Percentiles rank a stretch among this genome's conserved stretches.
Conservation (phyloP, 75 land plant species). For the Adiantum capillusveneris region DNA sequence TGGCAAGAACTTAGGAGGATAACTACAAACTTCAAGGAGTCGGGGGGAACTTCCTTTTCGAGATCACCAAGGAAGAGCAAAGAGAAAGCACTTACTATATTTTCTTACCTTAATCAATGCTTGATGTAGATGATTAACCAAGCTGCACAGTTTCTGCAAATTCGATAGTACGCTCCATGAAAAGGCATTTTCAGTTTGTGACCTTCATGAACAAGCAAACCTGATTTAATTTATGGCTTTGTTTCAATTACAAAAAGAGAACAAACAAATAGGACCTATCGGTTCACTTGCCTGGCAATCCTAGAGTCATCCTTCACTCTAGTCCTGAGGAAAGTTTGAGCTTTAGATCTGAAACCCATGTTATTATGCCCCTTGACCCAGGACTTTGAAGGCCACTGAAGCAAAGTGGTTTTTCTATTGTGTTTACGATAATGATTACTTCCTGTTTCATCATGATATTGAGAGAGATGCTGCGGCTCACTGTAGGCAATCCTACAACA, state of each 20-base stretch:
- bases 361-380: background rate
- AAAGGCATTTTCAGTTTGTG: background rate
- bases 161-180: background rate
- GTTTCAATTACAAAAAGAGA: too few species aligned
- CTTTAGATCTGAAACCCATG: too few species aligned
- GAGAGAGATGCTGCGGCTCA: too few species aligned
- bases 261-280: too few species aligned
- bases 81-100: too few species aligned
- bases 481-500: too few species aligned
- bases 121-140: background rate
- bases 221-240: background rate
- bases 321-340: background rate
- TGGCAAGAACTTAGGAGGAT: too few species aligned
- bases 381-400: background rate
- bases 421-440: too few species aligned
- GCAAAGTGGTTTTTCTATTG: background rate
- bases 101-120: background rate
- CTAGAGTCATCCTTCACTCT: background rate
- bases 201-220: slow-evolving; percentile 1
- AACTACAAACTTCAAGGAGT: too few species aligned
- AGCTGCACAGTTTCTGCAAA: background rate
- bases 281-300: background rate
- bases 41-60: too few species aligned
- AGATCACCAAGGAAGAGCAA: too few species aligned
- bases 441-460: too few species aligned